Evolutionary conservation across 768 basidiomycete genomes (phyloP).

Genomic region (Boletellus ananas): DNA sequence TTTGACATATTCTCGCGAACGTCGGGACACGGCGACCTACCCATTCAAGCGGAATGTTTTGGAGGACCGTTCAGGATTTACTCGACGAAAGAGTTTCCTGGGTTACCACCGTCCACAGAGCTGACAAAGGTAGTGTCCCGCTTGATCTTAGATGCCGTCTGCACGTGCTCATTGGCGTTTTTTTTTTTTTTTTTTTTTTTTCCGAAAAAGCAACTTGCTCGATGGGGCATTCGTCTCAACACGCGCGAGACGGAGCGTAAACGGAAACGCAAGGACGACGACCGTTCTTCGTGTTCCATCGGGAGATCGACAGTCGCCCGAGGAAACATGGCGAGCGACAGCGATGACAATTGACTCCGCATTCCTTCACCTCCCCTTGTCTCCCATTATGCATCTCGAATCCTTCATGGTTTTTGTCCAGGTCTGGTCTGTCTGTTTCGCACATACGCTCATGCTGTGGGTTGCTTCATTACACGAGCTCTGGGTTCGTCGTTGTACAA

Average conservation of each 20-base stretch:
- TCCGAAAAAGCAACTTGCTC: slow-evolving; percentile 29
- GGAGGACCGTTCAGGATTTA: slow-evolving; percentile 67
- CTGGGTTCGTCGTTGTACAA: slow-evolving; percentile 13
- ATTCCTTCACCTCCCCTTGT: too few species aligned
- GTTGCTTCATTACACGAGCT: slow-evolving; percentile 5
- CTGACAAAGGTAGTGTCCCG: slow-evolving; percentile 52
- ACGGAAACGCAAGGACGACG: slow-evolving; percentile 30
- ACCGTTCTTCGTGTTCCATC: slow-evolving; percentile 4
- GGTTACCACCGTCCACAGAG: slow-evolving; percentile 63
- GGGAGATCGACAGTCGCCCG: slow-evolving; percentile 2
- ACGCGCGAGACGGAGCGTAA: slow-evolving; percentile 37
- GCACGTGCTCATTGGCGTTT: slow-evolving; percentile 8
- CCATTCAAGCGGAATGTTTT: slow-evolving; percentile 60
- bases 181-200: not conserved
- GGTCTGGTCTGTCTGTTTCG: slow-evolving; percentile 1
- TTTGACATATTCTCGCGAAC: slow-evolving; percentile 54
- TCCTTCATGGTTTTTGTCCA: not conserved
- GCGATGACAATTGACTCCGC: slow-evolving; percentile 23
- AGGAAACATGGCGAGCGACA: slow-evolving; percentile 18
- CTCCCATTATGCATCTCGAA: not conserved
- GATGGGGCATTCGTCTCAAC: slow-evolving; percentile 34
- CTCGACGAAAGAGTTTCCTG: slow-evolving; percentile 73
- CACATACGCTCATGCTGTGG: not conserved
- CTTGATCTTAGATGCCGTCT: not conserved
- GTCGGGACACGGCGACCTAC: slow-evolving; percentile 29